A percentile compares a stretch with the other conserved stretches of the same genome.
Conservation (phyloP, 495 filamentous ascomycete species). For the Cercophora sp. region DNA sequence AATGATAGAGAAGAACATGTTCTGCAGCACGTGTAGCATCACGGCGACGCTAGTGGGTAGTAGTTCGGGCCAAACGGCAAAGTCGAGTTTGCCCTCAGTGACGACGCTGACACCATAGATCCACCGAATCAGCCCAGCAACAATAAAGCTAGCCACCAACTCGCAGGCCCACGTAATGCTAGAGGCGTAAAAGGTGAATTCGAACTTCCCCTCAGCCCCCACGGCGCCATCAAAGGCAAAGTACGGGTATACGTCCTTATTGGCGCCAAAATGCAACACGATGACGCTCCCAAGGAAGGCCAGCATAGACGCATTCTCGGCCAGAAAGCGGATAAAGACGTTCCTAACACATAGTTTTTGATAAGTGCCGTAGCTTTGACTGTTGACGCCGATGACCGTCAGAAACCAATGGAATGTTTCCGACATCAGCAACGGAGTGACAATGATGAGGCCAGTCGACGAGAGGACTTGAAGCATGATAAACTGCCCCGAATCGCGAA, state of each 20-base stretch:
- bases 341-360: constrained; percentile 57
- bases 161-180: constrained; percentile 61
- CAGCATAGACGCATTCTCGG: constrained; percentile 63
- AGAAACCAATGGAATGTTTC: constrained; percentile 49
- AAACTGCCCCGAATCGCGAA: constrained; percentile 57
- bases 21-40: constrained; percentile 61
- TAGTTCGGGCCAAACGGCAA: constrained; percentile 58
- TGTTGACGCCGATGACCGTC: constrained; percentile 44
- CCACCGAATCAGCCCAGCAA: constrained; percentile 49
- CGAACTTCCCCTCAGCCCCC: constrained; percentile 40
- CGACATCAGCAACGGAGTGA: constrained; percentile 59
- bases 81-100: constrained; percentile 55
- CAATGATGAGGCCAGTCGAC: constrained; percentile 53
- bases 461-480: constrained; percentile 56
- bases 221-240: constrained; percentile 51
- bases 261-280: constrained; percentile 58
- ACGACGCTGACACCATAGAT: constrained; percentile 55
- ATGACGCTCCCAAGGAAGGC: constrained; percentile 57
- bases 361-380: constrained; percentile 53
- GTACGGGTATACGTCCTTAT: constrained; percentile 58
- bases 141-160: constrained; percentile 52
- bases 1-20: constrained; percentile 63
- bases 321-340: constrained; percentile 58
- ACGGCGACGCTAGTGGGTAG: constrained; percentile 58
- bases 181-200: constrained; percentile 55